These are phyloP conservation scores for Juncus inflexus DNA, from an alignment of 176 grass and related monocot species.

Conservation along the genomic window DNA sequence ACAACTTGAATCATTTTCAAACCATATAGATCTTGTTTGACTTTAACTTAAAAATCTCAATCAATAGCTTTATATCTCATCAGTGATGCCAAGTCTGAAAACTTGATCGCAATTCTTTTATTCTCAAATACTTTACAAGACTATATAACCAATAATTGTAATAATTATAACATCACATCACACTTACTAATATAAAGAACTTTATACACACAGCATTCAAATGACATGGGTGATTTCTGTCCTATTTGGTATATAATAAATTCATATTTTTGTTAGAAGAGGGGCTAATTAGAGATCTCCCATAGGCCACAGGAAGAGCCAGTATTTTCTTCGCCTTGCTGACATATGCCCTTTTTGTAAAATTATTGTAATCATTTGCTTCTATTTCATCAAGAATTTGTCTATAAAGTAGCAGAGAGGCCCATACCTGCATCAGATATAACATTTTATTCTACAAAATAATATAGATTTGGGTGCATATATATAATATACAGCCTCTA, in stretches of 20 bases:
- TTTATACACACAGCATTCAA: conserved; percentile 4
- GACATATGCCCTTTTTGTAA: conserved; percentile 82
- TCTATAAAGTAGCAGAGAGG: conserved; percentile 75
- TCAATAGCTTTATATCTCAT: conserved; percentile 4
- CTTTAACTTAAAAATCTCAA: conserved; percentile 1
- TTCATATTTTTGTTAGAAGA: conserved; percentile 28
- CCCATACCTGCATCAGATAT: conserved; percentile 70
- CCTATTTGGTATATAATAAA: conserved; percentile 2
- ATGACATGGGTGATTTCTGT: background rate
- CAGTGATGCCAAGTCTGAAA: conserved; percentile 12
- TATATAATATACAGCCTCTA: too few relatives aligned
- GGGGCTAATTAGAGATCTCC: conserved; percentile 50
- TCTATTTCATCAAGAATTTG: conserved; percentile 97
- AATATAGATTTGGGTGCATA: background rate
- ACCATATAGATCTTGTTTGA: background rate
- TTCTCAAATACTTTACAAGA: conserved; percentile 24
- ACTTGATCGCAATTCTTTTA: background rate
- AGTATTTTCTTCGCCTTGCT: conserved; percentile 81
- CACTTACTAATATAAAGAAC: background rate
- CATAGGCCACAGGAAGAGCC: conserved; percentile 71
- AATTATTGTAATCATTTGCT: conserved; percentile 80
- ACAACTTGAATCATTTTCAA: too few relatives aligned
- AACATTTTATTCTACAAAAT: background rate
- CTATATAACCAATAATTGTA: conserved; percentile 13
- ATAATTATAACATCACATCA: conserved; percentile 4